phyloP scores from a whole-genome alignment of 331 rosid species.

The Dryas integrifolia region DNA sequence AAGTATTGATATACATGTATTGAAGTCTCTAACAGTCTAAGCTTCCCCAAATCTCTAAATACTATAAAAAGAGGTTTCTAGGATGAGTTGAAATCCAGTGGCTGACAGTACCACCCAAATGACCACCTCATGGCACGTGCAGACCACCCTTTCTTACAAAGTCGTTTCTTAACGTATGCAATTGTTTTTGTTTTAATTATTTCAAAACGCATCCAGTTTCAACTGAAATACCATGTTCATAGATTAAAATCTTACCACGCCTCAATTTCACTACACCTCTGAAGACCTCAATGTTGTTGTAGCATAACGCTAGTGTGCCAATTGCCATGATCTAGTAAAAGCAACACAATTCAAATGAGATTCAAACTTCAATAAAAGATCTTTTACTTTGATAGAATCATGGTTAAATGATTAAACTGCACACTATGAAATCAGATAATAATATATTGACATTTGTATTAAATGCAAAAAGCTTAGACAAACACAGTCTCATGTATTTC shows the following conservation, averaged over 20 bases:
- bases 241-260: slow-evolving; percentile 64
- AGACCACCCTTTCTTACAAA: neutral
- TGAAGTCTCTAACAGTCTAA: neutral
- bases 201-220: neutral
- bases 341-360: slow-evolving; percentile 27
- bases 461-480: neutral
- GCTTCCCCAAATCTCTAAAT: neutral
- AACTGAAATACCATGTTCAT: slow-evolving; percentile 12
- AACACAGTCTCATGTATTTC: neutral
- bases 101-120: neutral
- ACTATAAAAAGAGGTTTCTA: neutral
- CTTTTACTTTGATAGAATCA: neutral
- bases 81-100: neutral
- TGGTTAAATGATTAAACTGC: neutral
- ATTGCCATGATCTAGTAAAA: slow-evolving; percentile 82
- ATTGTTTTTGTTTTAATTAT: neutral
- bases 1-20: neutral
- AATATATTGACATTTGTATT: neutral
- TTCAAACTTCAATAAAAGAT: neutral
- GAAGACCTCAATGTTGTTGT: slow-evolving; percentile 83
- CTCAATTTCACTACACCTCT: slow-evolving; percentile 97
- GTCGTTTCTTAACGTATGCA: neutral
- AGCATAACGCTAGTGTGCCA: slow-evolving; percentile 89
- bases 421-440: neutral
- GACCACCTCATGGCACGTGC: neutral